These are phyloP conservation scores for Serendipita indica DNA, from an alignment of 768 basidiomycete genomes.

Conservation along the genomic window DNA sequence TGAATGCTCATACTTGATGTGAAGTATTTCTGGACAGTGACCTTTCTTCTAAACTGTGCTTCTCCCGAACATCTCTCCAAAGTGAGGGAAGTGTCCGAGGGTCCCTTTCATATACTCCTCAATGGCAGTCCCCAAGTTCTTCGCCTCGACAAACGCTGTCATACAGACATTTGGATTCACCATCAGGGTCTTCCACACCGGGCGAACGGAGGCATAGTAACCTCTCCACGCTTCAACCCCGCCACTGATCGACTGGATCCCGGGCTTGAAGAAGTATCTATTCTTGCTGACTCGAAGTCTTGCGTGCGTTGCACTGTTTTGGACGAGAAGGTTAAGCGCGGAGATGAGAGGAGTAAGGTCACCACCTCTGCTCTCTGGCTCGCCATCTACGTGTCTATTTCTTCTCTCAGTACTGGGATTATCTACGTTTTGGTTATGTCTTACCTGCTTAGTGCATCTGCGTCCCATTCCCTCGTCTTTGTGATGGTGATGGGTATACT, in stretches of 20 bases:
- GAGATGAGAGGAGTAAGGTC: conserved; percentile 46
- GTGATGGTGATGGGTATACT: conserved; percentile 31
- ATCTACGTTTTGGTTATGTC: conserved; percentile 11
- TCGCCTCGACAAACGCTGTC: conserved; percentile 31
- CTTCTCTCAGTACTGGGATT: background rate
- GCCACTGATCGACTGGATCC: conserved; percentile 26
- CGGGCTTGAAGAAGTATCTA: conserved; percentile 44
- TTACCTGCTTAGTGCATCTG: conserved; percentile 28
- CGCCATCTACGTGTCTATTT: conserved; percentile 41
- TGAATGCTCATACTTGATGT: conserved; percentile 32
- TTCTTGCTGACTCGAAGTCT: conserved; percentile 49
- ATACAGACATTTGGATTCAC: conserved; percentile 41
- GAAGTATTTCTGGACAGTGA: conserved; percentile 55
- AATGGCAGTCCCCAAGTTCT: conserved; percentile 47
- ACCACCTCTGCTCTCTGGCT: conserved; percentile 36
- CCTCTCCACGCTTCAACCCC: conserved; percentile 48
- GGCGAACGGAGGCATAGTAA: conserved; percentile 30
- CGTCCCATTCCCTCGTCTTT: conserved; percentile 32
- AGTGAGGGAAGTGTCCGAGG: conserved; percentile 38
- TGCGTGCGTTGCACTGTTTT: conserved; percentile 33
- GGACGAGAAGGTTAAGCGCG: conserved; percentile 49
- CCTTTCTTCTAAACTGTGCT: conserved; percentile 37
- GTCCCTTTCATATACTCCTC: conserved; percentile 36
- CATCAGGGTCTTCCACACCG: conserved; percentile 33
- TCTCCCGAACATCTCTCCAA: conserved; percentile 19